Percentiles rank a stretch among this genome's conserved stretches.
Conservation (phyloP, 257 asterid genomes). For the Coffea eugenioides region DNA sequence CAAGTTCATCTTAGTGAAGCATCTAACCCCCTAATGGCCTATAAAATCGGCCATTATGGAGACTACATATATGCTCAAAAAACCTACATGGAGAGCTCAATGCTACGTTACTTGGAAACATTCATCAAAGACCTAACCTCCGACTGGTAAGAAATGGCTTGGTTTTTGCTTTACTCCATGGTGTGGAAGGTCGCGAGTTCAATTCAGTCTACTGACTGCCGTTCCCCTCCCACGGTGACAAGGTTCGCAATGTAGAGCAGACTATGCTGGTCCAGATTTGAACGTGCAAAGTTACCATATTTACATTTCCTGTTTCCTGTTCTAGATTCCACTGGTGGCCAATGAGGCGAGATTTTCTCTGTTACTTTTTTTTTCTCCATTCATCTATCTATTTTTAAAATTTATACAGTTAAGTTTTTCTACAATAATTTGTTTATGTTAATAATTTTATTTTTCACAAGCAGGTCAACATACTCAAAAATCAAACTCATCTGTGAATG, state of each 20-base stretch:
- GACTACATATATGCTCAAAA: not conserved
- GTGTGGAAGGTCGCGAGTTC: not conserved
- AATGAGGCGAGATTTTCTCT: not conserved
- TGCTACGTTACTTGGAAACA: not conserved
- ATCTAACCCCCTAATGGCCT: not conserved
- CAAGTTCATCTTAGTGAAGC: constrained; percentile 2
- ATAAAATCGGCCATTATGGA: not conserved
- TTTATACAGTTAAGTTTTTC: too few species aligned
- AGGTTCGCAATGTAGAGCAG: not conserved
- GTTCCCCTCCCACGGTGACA: not conserved
- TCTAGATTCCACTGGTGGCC: not conserved
- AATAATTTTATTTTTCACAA: too few species aligned
- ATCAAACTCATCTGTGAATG: too few species aligned
- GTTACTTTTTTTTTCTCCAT: too few species aligned
- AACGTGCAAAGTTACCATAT: not conserved
- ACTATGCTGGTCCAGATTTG: not conserved
- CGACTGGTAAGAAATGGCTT: not conserved
- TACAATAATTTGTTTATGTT: too few species aligned
- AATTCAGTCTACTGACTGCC: not conserved
- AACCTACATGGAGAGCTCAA: not conserved
- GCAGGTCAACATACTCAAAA: too few species aligned
- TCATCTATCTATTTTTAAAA: too few species aligned
- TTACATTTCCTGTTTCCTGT: not conserved
- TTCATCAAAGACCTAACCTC: not conserved
- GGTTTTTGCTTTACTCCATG: not conserved